Evolutionary conservation across 768 basidiomycete species (phyloP).

Genomic region (Daedalea quercina): DNA sequence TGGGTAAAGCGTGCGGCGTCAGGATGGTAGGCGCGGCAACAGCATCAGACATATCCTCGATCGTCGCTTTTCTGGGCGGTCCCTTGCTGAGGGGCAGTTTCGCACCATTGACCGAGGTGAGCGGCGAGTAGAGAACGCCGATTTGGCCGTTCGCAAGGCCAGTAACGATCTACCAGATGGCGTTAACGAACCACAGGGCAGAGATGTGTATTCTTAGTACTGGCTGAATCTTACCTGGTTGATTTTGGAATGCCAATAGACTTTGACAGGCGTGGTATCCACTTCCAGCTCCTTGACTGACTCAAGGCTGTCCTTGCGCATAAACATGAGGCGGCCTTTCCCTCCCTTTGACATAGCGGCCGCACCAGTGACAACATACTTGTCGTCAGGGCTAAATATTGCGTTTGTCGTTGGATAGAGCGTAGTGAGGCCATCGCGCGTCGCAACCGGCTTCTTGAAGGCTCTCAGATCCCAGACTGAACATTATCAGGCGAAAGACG

Average conservation of each 20-base stretch:
- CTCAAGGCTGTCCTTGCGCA: slow-evolving; percentile 65
- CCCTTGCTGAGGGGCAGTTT: slow-evolving; percentile 85
- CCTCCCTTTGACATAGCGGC: slow-evolving; percentile 62
- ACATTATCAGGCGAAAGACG: slow-evolving; percentile 1
- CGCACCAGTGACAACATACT: slow-evolving; percentile 78
- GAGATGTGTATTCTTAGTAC: neutral
- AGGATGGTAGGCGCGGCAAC: slow-evolving; percentile 82
- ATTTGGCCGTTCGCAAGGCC: slow-evolving; percentile 86
- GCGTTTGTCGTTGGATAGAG: slow-evolving; percentile 92
- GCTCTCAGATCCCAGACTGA: slow-evolving; percentile 92
- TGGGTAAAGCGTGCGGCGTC: slow-evolving; percentile 86
- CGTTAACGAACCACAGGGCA: neutral
- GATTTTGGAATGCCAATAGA: slow-evolving; percentile 94
- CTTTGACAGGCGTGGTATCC: slow-evolving; percentile 79
- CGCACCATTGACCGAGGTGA: slow-evolving; percentile 85
- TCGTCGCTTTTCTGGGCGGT: slow-evolving; percentile 71
- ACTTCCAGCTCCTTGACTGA: slow-evolving; percentile 62
- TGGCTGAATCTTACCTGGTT: slow-evolving; percentile 69
- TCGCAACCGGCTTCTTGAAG: slow-evolving; percentile 83
- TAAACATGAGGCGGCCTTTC: slow-evolving; percentile 65
- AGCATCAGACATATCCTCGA: slow-evolving; percentile 87
- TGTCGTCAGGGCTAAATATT: slow-evolving; percentile 92
- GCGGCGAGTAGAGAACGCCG: slow-evolving; percentile 88
- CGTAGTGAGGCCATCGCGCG: slow-evolving; percentile 57
- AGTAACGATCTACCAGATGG: slow-evolving; percentile 61